Base-by-base conservation (phyloP, 2,329 filamentous ascomycete genomes). In the Aspergillus arachidicola region DNA sequence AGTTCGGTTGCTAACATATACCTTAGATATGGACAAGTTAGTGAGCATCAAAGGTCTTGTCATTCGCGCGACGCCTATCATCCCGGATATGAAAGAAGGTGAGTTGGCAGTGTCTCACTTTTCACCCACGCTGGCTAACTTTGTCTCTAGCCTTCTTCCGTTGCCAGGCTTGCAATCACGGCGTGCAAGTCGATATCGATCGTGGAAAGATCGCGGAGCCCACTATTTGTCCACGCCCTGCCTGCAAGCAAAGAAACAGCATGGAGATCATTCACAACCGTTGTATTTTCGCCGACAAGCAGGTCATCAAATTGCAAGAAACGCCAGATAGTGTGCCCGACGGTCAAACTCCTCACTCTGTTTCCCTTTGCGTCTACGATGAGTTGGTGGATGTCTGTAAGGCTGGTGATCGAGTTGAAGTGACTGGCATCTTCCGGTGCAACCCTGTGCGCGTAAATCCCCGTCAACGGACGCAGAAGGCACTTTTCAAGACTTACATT, bases 231-330 rank as follows among this genome's bases (percentile, higher is more conserved):
- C 93, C 94, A 26, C 90, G 95, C 60, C 84, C 87, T 28, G 87
- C 91, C 60, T 99, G 95, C 81, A 85, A 87, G 57, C 89, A 91
- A 60, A 91, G 90, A 75, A 98, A 99, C 80, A 97, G 94, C 1
- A 98, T 99, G 94, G 92, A 97, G 75, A 96, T 99, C 69, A 86
- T 98, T 23, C 95, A 99, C 83, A 99, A 99, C 79, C 90, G 95
- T 64, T 98, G 93, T 70, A 87, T 87, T 10, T 99, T 99, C 73
- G 91, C 94, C 60, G 95, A 99, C 77, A 99, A 99, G 82, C 95
- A 99, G 77, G 93, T 99, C 64, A 97, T 99, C 81, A 99, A 99
- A 78, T 84, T 99, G 46, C 95, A 99, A 79, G 95, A 99, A 79
- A 99, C 95, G 0, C 95, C 95, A 0, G 95, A 99, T 77, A 92